These are phyloP conservation scores for Luzula sylvatica DNA, from an alignment of 176 grass and related monocot genomes.

Conservation along the genomic window DNA sequence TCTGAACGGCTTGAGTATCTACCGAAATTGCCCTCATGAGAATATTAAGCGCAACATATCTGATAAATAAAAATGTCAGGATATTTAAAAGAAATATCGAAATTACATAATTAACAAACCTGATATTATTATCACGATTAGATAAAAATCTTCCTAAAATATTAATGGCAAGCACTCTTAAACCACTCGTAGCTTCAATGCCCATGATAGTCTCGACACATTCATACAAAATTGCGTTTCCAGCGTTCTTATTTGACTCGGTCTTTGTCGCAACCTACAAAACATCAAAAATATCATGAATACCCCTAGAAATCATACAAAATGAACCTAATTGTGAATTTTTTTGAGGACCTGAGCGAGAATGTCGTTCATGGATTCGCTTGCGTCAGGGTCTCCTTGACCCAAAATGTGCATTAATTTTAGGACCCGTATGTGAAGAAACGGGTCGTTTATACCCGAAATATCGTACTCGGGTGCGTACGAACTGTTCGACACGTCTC, in stretches of 20 bases:
- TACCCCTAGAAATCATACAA: neutral
- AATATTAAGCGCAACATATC: conserved; percentile 98
- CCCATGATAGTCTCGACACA: conserved; percentile 99
- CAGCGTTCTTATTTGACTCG: conserved; percentile 92
- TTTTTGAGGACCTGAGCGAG: conserved; percentile 68
- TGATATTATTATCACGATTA: conserved; percentile 99
- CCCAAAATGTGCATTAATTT: conserved; percentile 63
- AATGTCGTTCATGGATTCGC: conserved; percentile 96
- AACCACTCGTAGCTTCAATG: conserved; percentile 84
- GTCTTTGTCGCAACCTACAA: conserved; percentile 94
- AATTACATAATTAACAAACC: conserved; percentile 37
- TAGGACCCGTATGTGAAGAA: conserved; percentile 91
- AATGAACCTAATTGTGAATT: neutral
- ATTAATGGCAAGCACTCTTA: conserved; percentile 92
- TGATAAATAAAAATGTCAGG: conserved; percentile 16
- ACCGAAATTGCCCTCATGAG: conserved; percentile 83
- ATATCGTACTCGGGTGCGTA: conserved; percentile 98
- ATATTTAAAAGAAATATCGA: conserved; percentile 12
- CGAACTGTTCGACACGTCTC: conserved; percentile 90
- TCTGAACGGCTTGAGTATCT: conserved; percentile 91
- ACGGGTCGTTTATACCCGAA: conserved; percentile 90
- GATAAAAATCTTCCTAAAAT: conserved; percentile 97
- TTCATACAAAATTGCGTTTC: conserved; percentile 97
- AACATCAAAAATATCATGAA: conserved; percentile 18
- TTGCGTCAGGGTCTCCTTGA: conserved; percentile 75